These are phyloP conservation scores for Candida piceae DNA, from an alignment of 805 yeast species.

Conservation along the genomic window DNA sequence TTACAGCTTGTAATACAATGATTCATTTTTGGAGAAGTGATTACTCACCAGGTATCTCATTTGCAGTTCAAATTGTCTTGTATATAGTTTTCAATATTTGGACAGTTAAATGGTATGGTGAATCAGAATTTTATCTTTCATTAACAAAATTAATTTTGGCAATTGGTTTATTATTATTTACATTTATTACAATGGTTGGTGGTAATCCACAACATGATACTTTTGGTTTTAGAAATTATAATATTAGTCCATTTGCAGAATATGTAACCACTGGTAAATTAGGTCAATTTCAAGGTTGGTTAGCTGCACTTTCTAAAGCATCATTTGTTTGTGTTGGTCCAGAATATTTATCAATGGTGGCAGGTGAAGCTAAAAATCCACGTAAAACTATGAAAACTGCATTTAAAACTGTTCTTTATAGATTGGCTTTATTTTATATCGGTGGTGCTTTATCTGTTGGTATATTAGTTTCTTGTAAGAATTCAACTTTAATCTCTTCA, in stretches of 20 bases:
- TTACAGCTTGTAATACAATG: slow-evolving; percentile 46
- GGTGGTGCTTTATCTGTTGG: slow-evolving; percentile 37
- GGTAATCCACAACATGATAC: slow-evolving; percentile 49
- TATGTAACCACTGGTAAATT: slow-evolving; percentile 31
- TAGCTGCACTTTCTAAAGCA: slow-evolving; percentile 34
- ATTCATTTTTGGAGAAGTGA: slow-evolving; percentile 48
- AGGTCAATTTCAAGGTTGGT: slow-evolving; percentile 40
- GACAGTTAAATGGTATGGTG: slow-evolving; percentile 47
- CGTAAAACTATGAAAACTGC: slow-evolving; percentile 34
- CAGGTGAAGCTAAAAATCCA: slow-evolving; percentile 39
- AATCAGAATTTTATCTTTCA: slow-evolving; percentile 42
- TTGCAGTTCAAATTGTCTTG: slow-evolving; percentile 37
- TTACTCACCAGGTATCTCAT: slow-evolving; percentile 43
- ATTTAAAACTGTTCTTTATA: slow-evolving; percentile 34
- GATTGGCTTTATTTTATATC: slow-evolving; percentile 37
- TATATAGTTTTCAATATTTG: slow-evolving; percentile 40
- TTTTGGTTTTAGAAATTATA: slow-evolving; percentile 40
- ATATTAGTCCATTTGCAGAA: slow-evolving; percentile 36
- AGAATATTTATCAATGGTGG: slow-evolving; percentile 38
- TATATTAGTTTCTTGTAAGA: slow-evolving; percentile 32
- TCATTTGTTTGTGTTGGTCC: slow-evolving; percentile 38
- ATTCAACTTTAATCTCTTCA: slow-evolving; percentile 35
- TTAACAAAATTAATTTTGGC: slow-evolving; percentile 45
- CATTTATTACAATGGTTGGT: slow-evolving; percentile 51
- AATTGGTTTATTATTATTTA: slow-evolving; percentile 43